Base-by-base conservation (phyloP, 768 basidiomycete genomes). In the Leccinum incarnatum region DNA sequence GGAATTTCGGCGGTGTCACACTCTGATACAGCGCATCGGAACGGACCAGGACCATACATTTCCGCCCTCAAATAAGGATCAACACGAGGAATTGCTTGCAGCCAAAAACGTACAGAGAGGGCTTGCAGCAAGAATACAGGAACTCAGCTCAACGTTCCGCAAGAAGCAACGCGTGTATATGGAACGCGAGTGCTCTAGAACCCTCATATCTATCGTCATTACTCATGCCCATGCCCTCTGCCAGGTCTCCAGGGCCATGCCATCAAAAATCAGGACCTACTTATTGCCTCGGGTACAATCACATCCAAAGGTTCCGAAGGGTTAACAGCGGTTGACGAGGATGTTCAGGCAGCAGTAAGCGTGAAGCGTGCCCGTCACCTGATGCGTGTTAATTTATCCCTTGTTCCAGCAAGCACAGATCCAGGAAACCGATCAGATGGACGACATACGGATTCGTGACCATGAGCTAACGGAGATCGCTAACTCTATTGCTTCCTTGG, bases 161-260 rank as follows among this genome's bases (percentile, higher is more conserved):
- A 98, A 97, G 81, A 98, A 96, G 78, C 97, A 99, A 75, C 87
- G 93, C 59, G 91, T 96, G 32, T 98, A 98, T 74, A 91, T 99
- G 91, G 91, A 97, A 76, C 95, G 97, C 96, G 72, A 75, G 95
- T 82, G 27, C 45, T 58, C 54, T 36, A 37, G 46, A 51, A 51
- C 55, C 49, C 30, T 34, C 51, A n/a, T 23, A 19, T 53, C 19
- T 48, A 50, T 59, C 56, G 51, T 54, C 63, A 63, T 58, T 47
- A 27, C 65, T 67, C 62, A 60, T 50, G 42, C 61, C 58, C 53
- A 19, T 56, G 49, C 58, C 57, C 56, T 51, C 51, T 52, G 59
- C 50, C 72, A 97, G 96, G 90, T 72, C 80, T 98, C 46, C 93
- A 96, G 79, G 97, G 97, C 61, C 95, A 98, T 78, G 93, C 95